These are phyloP conservation scores for Irpex lacteus DNA, from an alignment of 1,284 basidiomycete species.

Conservation along the genomic window DNA sequence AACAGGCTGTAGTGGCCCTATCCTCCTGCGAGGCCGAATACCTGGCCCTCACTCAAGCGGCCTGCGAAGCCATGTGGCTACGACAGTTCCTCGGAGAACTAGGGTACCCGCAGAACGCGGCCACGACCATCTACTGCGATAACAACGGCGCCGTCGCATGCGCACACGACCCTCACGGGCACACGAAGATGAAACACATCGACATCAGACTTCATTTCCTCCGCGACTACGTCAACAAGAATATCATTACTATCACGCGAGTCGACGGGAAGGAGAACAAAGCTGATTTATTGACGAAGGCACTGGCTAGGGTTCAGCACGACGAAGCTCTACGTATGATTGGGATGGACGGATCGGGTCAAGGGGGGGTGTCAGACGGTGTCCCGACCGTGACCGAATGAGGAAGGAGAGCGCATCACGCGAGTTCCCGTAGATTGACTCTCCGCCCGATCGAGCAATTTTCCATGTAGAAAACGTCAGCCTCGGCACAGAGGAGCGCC, in stretches of 20 bases:
- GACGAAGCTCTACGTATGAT: not conserved
- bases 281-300: constrained; percentile 32
- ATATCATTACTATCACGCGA: constrained; percentile 17
- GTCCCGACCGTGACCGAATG: not conserved
- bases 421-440: not conserved
- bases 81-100: constrained; percentile 29
- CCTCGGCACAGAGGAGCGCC: not conserved
- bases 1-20: constrained; percentile 34
- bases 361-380: not conserved
- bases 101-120: constrained; percentile 8
- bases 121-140: constrained; percentile 26
- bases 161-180: constrained; percentile 29
- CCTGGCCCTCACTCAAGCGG: constrained; percentile 32
- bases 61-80: constrained; percentile 31
- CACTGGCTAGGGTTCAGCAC: constrained; percentile 8
- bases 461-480: not conserved
- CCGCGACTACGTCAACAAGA: constrained; percentile 27
- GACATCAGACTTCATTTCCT: constrained; percentile 33
- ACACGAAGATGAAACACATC: constrained; percentile 36
- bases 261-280: constrained; percentile 20
- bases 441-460: not conserved
- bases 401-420: not conserved
- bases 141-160: constrained; percentile 30
- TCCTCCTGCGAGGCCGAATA: constrained; percentile 45
- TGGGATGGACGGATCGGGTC: not conserved